phyloP scores from a whole-genome alignment of 2,329 filamentous ascomycete genomes.

The Microcyclosporella mali region DNA sequence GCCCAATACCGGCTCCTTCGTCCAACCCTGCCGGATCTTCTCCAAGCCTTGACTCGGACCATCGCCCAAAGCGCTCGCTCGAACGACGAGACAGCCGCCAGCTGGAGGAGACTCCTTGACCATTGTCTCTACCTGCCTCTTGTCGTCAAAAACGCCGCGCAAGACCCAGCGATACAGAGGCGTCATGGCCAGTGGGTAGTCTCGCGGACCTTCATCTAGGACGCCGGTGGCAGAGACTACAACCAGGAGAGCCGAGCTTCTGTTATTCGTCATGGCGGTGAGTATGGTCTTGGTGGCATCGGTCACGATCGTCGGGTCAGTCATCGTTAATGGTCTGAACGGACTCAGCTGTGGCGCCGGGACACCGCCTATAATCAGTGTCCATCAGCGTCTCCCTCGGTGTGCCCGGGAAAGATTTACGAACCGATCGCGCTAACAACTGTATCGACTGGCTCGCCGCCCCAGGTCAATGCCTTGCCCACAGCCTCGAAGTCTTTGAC shows the following conservation, averaged over 20 bases:
- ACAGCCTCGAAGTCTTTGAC: background rate
- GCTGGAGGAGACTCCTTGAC: background rate
- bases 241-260: background rate
- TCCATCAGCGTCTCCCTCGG: background rate
- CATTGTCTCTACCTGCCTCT: background rate
- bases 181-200: slow-evolving; percentile 1
- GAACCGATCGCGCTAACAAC: background rate
- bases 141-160: slow-evolving; percentile 1
- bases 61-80: background rate
- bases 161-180: slow-evolving; percentile 2
- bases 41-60: background rate
- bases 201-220: background rate
- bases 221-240: slow-evolving; percentile 2
- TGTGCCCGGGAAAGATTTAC: background rate
- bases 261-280: background rate
- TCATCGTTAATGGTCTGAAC: background rate
- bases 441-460: background rate
- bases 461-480: background rate
- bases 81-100: background rate
- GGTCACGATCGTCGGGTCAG: background rate
- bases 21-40: background rate
- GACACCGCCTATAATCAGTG: background rate
- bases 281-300: background rate
- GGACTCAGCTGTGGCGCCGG: background rate
- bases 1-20: background rate